These are phyloP conservation scores for Inga laurina DNA, from an alignment of 306 rosid genomes.

Conservation along the genomic window DNA sequence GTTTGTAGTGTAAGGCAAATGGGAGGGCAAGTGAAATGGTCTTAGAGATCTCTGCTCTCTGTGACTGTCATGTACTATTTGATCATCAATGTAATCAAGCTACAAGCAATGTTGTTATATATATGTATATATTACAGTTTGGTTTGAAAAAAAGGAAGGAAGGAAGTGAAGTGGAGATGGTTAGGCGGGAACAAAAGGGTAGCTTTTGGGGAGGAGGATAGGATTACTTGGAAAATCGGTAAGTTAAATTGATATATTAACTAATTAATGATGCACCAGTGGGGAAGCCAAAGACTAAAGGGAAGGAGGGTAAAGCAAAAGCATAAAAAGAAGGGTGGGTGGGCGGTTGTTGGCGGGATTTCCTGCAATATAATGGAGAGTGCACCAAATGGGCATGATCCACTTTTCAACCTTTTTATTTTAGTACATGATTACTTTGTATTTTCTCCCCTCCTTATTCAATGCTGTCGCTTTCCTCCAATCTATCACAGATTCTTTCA, in stretches of 20 bases:
- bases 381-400: not conserved
- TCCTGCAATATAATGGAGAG: not conserved
- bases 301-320: not conserved
- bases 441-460: not conserved
- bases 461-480: not conserved
- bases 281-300: not conserved
- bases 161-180: not conserved
- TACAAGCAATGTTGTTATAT: not conserved
- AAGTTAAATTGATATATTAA: not conserved
- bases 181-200: not conserved
- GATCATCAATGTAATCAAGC: not conserved
- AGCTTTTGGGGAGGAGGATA: not conserved
- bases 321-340: not conserved
- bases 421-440: not conserved
- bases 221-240: not conserved
- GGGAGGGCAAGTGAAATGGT: not conserved
- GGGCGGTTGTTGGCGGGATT: not conserved
- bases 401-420: not conserved
- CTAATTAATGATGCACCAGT: not conserved
- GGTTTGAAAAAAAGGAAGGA: not conserved
- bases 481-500: not conserved
- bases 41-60: not conserved
- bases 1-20: slow-evolving; percentile 1
- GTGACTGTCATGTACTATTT: not conserved
- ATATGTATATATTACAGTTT: too few relatives aligned